Conservation (phyloP, 768 basidiomycete genomes). For the Termitomyces sp. region DNA sequence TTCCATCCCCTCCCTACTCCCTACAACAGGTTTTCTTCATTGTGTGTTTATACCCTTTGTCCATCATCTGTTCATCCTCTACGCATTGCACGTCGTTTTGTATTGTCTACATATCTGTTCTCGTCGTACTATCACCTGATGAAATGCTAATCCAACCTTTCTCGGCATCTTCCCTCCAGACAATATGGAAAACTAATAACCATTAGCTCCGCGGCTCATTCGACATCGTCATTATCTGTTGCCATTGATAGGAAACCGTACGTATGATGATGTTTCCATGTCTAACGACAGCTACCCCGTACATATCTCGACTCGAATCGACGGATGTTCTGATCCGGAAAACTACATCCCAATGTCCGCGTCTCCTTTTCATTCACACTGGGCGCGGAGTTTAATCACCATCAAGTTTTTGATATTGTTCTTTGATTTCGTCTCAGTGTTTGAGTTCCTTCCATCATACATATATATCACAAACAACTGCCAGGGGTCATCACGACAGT, state of each 20-base stretch:
- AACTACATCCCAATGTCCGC: too few relatives aligned
- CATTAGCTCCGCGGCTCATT: too few relatives aligned
- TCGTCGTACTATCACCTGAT: slow-evolving; percentile 4
- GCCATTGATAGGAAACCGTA: neutral
- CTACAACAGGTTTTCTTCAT: slow-evolving; percentile 1
- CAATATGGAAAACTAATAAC: neutral
- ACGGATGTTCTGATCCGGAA: neutral
- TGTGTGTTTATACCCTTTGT: slow-evolving; percentile 13
- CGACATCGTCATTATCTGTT: neutral
- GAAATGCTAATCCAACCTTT: slow-evolving; percentile 4
- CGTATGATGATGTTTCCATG: neutral
- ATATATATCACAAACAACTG: too few relatives aligned
- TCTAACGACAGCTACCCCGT: neutral
- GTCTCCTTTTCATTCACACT: too few relatives aligned
- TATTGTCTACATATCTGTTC: slow-evolving; percentile 16
- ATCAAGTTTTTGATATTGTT: too few relatives aligned
- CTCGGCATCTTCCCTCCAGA: neutral
- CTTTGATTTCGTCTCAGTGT: too few relatives aligned
- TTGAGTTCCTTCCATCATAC: too few relatives aligned
- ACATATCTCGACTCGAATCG: neutral
- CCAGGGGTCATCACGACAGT: slow-evolving; percentile 1
- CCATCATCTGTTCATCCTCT: slow-evolving; percentile 11
- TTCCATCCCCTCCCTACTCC: neutral
- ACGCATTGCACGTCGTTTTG: slow-evolving; percentile 17
- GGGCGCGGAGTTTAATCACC: too few relatives aligned